phyloP scores from a whole-genome alignment of 2,329 filamentous ascomycete genomes.

The Alternaria gansuensis region DNA sequence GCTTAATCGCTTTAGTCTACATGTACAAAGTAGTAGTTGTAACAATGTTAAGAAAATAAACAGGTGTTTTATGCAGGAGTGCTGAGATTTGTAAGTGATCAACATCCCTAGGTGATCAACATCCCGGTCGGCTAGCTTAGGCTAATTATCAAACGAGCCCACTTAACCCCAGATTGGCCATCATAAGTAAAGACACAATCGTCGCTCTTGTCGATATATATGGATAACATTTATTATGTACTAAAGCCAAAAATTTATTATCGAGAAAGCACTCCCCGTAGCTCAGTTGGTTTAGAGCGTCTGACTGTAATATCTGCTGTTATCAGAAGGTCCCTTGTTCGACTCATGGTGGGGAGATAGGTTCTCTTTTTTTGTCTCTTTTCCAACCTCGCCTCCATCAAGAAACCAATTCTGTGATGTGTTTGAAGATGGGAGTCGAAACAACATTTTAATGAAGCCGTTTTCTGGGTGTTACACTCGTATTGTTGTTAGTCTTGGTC shows the following conservation, averaged over 20 bases:
- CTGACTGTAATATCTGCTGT: slow-evolving; percentile 49
- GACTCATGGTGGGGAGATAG: slow-evolving; percentile 47
- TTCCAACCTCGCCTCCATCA: neutral
- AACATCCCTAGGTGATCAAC: too few relatives aligned
- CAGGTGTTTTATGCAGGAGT: too few relatives aligned
- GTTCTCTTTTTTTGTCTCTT: slow-evolving; percentile 19
- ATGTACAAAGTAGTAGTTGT: too few relatives aligned
- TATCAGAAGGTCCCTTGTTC: slow-evolving; percentile 49
- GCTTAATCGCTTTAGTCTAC: too few relatives aligned
- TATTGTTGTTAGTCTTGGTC: neutral
- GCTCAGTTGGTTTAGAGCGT: slow-evolving; percentile 51
- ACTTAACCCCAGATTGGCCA: neutral
- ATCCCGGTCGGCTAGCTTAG: neutral
- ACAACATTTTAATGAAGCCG: neutral
- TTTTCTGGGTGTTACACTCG: neutral
- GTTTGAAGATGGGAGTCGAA: neutral
- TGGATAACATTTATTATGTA: fast-evolving
- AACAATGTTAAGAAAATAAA: too few relatives aligned
- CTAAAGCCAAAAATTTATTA: neutral
- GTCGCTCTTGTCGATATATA: neutral
- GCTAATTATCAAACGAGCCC: neutral
- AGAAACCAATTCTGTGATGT: neutral
- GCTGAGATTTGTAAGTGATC: too few relatives aligned
- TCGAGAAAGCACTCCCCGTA: slow-evolving; percentile 35
- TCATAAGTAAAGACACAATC: too few relatives aligned